Evolutionary conservation across 495 filamentous ascomycete species (phyloP), one percentile per base, ranked within the genome.

Genomic region (Hypoxylon subgilvum): DNA sequence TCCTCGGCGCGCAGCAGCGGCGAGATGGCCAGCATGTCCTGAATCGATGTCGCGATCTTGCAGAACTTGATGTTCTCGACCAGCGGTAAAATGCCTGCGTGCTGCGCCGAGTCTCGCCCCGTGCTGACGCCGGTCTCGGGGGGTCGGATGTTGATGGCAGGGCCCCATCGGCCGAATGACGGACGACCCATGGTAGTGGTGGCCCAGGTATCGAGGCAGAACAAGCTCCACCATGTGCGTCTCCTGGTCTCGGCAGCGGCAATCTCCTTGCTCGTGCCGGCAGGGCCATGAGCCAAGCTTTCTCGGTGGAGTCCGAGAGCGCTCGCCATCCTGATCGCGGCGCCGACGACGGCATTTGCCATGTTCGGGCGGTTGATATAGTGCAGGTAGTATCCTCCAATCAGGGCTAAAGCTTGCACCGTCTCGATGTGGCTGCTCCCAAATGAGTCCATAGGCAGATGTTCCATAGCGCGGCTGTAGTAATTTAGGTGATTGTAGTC

Each of bases 121-220:
- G 62, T 68, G 64, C 62, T 77, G 68, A 75, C 72, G 64, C 71
- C 78, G 49, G 72, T 79, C 59, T 84, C 85, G n/a, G 88, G 88
- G 1, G 81, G 74, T 12, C 82, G 78, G 52, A 90, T 86, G 35
- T 88, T 90, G 67, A 91, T 87, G 12, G 84, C 84, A 1, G 86
- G 85, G 3, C 87, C 84, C 77, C 84, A 87, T 18, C 88, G 82
- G 5, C 88, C 88, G 71, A 92, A 83, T 13, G 86, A 89, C 1
- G 88, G 89, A 31, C 89, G 79, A n/a, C 89, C 88, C 43, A 89
- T 80, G 14, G 88, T 91, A 44, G 86, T 88, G 6, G 81, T 82
- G 4, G 84, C 88, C 87, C 88, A 92, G 1, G 88, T 88, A 72
- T 92, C 89, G 52, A 92, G 78, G 72, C 86, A 89, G 73, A 88